These are phyloP conservation scores for Colletotrichum sp. DNA, from an alignment of 2,329 filamentous ascomycete genomes.

Conservation along the genomic window DNA sequence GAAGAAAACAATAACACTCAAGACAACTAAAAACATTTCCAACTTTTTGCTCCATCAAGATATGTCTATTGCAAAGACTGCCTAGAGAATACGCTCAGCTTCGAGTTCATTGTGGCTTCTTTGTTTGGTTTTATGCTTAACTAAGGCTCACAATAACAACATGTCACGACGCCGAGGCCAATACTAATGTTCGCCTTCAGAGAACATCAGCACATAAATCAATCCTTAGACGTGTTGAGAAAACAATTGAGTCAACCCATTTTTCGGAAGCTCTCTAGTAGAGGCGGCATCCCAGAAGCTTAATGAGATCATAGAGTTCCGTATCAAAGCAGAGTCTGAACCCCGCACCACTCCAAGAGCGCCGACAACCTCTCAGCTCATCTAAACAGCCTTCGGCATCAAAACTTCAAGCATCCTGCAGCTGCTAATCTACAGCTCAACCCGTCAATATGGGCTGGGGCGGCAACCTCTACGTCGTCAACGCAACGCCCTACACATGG, in stretches of 20 bases:
- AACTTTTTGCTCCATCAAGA: fast-evolving
- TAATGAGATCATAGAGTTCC: background rate
- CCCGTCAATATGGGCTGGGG: background rate
- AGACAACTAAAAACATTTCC: background rate
- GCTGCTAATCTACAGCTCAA: background rate
- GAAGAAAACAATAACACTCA: background rate
- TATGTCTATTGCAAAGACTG: background rate
- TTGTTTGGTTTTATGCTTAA: background rate
- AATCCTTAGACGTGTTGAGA: fast-evolving
- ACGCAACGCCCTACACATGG: background rate
- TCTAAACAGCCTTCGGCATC: background rate
- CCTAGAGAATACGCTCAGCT: background rate
- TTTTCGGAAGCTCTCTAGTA: background rate
- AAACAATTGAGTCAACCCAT: fast-evolving
- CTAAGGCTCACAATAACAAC: background rate
- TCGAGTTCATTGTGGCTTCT: background rate
- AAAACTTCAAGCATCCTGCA: background rate
- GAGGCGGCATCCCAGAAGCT: background rate
- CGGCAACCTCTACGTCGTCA: background rate
- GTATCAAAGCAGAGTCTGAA: background rate
- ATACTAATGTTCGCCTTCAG: fast-evolving
- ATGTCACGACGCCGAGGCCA: fast-evolving
- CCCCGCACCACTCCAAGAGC: background rate
- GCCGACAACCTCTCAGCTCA: background rate
- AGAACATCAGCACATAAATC: fast-evolving